Evolutionary conservation across 2,329 filamentous ascomycete genomes (phyloP).

Genomic region (Fusarium equiseti): DNA sequence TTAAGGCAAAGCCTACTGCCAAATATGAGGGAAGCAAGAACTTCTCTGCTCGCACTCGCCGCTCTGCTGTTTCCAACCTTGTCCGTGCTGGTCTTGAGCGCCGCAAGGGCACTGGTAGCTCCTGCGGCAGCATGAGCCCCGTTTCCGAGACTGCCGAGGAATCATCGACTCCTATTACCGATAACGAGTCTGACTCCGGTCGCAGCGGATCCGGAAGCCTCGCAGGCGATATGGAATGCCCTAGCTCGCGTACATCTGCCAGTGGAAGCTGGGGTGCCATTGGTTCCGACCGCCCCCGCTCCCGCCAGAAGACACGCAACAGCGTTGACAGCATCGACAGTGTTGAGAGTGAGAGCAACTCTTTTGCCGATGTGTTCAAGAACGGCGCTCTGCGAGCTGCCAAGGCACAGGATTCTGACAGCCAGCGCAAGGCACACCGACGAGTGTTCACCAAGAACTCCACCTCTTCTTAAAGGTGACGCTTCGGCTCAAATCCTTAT

Average conservation of each 20-base stretch:
- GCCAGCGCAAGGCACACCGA: conserved; percentile 85
- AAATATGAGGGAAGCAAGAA: conserved; percentile 98
- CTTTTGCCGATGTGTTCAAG: conserved; percentile 76
- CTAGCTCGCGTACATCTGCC: conserved; percentile 80
- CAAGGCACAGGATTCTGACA: conserved; percentile 67
- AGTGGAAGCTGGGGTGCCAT: conserved; percentile 83
- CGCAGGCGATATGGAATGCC: conserved; percentile 76
- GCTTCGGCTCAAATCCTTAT: conserved; percentile 38
- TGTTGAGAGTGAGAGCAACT: conserved; percentile 68
- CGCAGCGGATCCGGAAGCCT: conserved; percentile 83
- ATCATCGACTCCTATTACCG: conserved; percentile 74
- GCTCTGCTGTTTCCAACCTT: conserved; percentile 90
- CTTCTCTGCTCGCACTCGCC: conserved; percentile 91
- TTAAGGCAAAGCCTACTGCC: conserved; percentile 87
- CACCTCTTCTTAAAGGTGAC: conserved; percentile 43
- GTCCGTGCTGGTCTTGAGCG: conserved; percentile 90
- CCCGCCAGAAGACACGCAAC: conserved; percentile 73
- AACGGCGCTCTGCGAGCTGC: conserved; percentile 64
- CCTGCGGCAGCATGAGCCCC: conserved; percentile 84
- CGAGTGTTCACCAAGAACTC: conserved; percentile 80
- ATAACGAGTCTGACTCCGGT: conserved; percentile 80
- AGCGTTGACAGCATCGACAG: conserved; percentile 75
- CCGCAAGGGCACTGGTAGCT: conserved; percentile 79
- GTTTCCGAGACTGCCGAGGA: conserved; percentile 83
- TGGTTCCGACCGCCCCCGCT: conserved; percentile 84